Evolutionary conservation across 495 filamentous ascomycete species (phyloP).

Genomic region (Melanomma pulvis-pyrius): DNA sequence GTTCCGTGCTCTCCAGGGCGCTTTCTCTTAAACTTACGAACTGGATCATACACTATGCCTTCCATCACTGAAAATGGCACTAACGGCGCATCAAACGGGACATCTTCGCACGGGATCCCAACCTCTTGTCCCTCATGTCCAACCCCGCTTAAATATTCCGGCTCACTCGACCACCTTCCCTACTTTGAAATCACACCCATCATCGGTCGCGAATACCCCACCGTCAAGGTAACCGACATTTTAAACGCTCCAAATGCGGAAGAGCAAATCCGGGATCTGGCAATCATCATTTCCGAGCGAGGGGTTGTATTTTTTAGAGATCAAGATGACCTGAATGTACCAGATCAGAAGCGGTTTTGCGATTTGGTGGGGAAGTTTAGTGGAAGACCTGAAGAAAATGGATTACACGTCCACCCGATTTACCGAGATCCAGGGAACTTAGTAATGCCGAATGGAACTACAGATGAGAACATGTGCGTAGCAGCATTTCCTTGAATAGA

Average conservation of each 20-base stretch:
- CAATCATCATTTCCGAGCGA: slow-evolving; percentile 36
- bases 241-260: slow-evolving; percentile 26
- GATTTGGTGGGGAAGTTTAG: slow-evolving; percentile 48
- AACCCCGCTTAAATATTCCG: slow-evolving; percentile 30
- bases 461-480: slow-evolving; percentile 37
- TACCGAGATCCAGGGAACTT: slow-evolving; percentile 49
- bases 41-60: slow-evolving; percentile 1
- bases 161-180: slow-evolving; percentile 28
- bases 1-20: not conserved
- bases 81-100: slow-evolving; percentile 12
- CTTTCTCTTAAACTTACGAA: not conserved
- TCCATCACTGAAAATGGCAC: slow-evolving; percentile 5
- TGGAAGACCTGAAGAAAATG: slow-evolving; percentile 49
- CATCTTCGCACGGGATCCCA: slow-evolving; percentile 17
- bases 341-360: slow-evolving; percentile 49
- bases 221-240: slow-evolving; percentile 22
- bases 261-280: slow-evolving; percentile 31
- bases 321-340: slow-evolving; percentile 48
- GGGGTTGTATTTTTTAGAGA: slow-evolving; percentile 44
- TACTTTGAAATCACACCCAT: slow-evolving; percentile 36
- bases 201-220: slow-evolving; percentile 35
- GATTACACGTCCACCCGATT: slow-evolving; percentile 50
- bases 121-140: slow-evolving; percentile 25
- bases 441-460: slow-evolving; percentile 48
- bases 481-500: not conserved